A percentile compares a stretch with the other conserved stretches of the same genome.
phyloP scores from a whole-genome alignment of 2,329 filamentous ascomycete genomes.

The Penicillium expansum region DNA sequence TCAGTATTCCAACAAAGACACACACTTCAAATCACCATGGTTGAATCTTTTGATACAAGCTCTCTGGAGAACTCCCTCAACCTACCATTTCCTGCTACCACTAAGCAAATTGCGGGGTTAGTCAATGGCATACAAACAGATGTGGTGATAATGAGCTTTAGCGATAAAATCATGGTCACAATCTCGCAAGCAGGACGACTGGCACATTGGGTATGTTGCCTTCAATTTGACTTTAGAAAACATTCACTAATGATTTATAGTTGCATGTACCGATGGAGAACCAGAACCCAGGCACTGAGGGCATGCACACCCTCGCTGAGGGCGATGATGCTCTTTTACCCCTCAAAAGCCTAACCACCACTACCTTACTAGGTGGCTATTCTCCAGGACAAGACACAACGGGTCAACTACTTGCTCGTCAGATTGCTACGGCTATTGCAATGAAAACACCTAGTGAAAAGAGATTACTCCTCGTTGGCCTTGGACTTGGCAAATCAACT shows the following conservation, averaged over 20 bases:
- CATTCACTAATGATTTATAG: slow-evolving; percentile 15
- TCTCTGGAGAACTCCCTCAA: slow-evolving; percentile 43
- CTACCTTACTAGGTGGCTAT: slow-evolving; percentile 80
- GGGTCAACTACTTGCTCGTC: slow-evolving; percentile 84
- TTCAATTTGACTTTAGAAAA: background rate
- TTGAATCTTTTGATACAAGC: slow-evolving; percentile 24
- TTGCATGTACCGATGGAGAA: slow-evolving; percentile 36
- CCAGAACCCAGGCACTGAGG: slow-evolving; percentile 35
- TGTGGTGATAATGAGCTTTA: slow-evolving; percentile 69
- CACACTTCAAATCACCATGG: slow-evolving; percentile 20
- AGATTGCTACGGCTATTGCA: slow-evolving; percentile 77
- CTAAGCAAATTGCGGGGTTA: slow-evolving; percentile 57
- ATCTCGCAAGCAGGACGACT: slow-evolving; percentile 81
- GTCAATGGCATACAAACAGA: slow-evolving; percentile 71
- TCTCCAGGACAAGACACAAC: slow-evolving; percentile 74
- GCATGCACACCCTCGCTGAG: slow-evolving; percentile 39
- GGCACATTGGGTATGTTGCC: slow-evolving; percentile 78
- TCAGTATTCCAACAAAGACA: background rate
- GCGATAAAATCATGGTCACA: slow-evolving; percentile 87
- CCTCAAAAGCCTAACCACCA: slow-evolving; percentile 77
- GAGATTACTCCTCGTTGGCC: slow-evolving; percentile 57
- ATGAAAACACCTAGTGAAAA: slow-evolving; percentile 65
- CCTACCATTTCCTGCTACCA: slow-evolving; percentile 66
- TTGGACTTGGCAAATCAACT: slow-evolving; percentile 53
- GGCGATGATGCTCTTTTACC: slow-evolving; percentile 64